Evolutionary conservation across 2,329 filamentous ascomycete species (phyloP), one percentile per base, ranked within the genome.

Genomic region (Claviceps paspali): DNA sequence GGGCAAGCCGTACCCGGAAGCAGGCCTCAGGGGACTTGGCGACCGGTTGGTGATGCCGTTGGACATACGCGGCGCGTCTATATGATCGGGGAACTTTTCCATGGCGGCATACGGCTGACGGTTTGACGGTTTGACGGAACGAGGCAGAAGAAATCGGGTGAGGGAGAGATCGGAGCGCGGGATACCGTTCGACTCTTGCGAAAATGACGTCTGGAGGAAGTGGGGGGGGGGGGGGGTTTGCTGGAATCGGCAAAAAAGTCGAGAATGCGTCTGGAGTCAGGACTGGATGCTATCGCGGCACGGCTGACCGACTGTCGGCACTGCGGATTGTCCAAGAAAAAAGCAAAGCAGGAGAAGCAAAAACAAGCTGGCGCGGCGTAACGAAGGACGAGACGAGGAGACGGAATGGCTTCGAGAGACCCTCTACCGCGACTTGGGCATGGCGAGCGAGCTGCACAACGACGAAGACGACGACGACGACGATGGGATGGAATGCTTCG

Each of bases 31-130:
- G 33, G 53, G 51, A 38, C 48, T 54, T 21, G 48, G 46, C 5
- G 46, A 48, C 35, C 49, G 51, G 26, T 47, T 45, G 24, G 43
- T 43, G 40, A 43, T 42, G 39, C 47, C 45, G 41, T 51, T 53
- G 44, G 41, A 44, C 42, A 50, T 44, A n/a, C 45, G 46, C n/a
- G 49, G 47, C 41, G 55, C 47, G 46, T 73, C 69, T 46, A 69
- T 57, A 40, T 62, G 57, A 43, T 75, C 70, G 45, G 71, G 71
- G 43, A 75, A 76, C 52, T 72, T 72, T 53, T 75, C 70, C 55
- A 70, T 70, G 17, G 32, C 35, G 22, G 18, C 29, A 37, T 28
- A 23, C 29, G 27, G 28, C 21, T 12, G 21, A 29, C 36, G n/a
- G 14, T 12, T 24, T 5, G 29, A 12, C 17, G 7, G n/a, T 15